Evolutionary conservation across 805 yeast genomes (phyloP).

Genomic region (Yamadazyma tumulicola): DNA sequence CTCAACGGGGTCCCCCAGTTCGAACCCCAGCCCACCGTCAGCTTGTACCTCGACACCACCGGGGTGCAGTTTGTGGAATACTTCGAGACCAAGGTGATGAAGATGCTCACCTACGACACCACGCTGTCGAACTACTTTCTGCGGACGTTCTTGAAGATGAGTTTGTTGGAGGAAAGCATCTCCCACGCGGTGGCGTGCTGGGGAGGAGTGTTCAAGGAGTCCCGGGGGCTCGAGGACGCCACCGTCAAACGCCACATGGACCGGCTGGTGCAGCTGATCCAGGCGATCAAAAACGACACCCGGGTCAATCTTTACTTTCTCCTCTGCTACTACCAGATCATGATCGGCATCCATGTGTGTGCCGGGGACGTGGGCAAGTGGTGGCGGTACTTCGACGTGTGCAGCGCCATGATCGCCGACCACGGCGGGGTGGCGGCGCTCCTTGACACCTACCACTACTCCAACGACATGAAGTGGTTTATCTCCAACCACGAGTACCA

Average conservation of each 20-base stretch:
- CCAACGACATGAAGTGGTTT: constrained; percentile 20
- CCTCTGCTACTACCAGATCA: constrained; percentile 5
- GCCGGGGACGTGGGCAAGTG: constrained; percentile 19
- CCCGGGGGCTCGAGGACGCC: constrained; percentile 1
- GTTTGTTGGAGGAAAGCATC: constrained; percentile 7
- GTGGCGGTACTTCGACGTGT: constrained; percentile 7
- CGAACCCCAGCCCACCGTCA: constrained; percentile 3
- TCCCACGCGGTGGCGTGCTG: constrained; percentile 6
- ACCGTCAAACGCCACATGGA: constrained; percentile 4
- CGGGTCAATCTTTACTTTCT: constrained; percentile 1
- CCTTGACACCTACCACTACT: constrained; percentile 11
- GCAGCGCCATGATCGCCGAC: constrained; percentile 3
- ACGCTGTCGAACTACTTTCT: constrained; percentile 3
- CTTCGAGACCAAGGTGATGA: constrained; percentile 5
- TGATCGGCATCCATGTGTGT: constrained; percentile 14
- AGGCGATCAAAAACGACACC: not conserved
- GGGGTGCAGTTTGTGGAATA: constrained; percentile 6
- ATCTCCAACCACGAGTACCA: constrained; percentile 19
- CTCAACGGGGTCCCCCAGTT: not conserved
- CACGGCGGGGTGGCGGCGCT: constrained; percentile 17
- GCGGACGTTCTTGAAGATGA: constrained; percentile 6
- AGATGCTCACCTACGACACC: not conserved
- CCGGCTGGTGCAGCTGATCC: not conserved
- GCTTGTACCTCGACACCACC: constrained; percentile 5
- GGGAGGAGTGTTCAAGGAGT: constrained; percentile 7